phyloP scores from a whole-genome alignment of 176 grass and related monocot species.

The Musa beccarii region DNA sequence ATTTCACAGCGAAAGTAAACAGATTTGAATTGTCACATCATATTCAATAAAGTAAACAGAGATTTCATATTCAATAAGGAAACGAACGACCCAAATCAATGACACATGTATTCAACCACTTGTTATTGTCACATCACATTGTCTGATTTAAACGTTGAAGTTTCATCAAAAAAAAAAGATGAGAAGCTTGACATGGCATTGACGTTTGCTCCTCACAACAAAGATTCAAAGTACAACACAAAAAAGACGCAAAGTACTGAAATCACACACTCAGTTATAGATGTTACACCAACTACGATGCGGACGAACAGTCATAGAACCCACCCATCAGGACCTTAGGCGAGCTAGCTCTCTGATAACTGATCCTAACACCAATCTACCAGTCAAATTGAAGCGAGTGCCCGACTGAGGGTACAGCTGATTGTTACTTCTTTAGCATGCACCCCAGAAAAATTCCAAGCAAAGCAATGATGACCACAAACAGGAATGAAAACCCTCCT shows the following conservation, averaged over 20 bases:
- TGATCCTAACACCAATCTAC: neutral
- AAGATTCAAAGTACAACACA: neutral
- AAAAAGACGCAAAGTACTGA: neutral
- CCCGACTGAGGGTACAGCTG: neutral
- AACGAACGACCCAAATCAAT: no score
- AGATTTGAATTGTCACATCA: no score
- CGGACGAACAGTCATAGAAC: neutral
- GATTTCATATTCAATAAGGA: no score
- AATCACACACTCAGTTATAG: neutral
- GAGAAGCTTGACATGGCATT: no score
- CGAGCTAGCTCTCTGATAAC: neutral
- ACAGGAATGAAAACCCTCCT: constrained; percentile 47
- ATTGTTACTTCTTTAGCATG: constrained; percentile 49
- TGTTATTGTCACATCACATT: neutral
- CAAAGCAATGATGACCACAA: constrained; percentile 49
- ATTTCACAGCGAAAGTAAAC: no score
- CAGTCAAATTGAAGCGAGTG: neutral
- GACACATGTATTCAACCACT: no score
- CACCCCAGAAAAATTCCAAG: constrained; percentile 69
- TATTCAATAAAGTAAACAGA: no score
- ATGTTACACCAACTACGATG: neutral
- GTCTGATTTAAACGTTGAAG: no score
- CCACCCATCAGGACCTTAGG: neutral
- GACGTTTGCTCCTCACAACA: neutral
- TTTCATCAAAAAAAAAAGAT: no score